Conservation (phyloP, 352 stramenopile species). For the Phytophthora aleatoria region DNA sequence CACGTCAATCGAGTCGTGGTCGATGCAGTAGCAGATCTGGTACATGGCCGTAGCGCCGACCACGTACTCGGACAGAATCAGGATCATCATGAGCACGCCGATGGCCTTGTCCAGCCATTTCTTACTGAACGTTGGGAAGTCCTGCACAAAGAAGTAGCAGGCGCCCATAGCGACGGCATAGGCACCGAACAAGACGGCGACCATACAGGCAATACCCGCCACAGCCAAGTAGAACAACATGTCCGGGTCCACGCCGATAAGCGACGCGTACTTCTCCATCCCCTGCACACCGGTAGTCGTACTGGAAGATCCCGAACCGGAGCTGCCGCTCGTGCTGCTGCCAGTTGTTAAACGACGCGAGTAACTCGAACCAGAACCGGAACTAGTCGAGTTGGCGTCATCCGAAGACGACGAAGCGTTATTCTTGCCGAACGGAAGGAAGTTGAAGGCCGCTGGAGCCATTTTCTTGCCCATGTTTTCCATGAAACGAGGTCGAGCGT, state of each 20-base stretch:
- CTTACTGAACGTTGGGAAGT: conserved; percentile 58
- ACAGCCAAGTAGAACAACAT: conserved; percentile 87
- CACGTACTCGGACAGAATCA: conserved; percentile 86
- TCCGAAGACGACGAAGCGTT: conserved; percentile 17
- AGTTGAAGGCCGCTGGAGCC: conserved; percentile 62
- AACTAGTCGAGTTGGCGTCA: conserved; percentile 23
- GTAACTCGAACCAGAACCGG: conserved; percentile 5
- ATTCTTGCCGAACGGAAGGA: conserved; percentile 71
- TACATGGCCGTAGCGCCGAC: conserved; percentile 83
- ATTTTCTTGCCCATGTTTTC: conserved; percentile 82
- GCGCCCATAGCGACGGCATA: conserved; percentile 56
- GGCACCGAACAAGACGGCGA: conserved; percentile 48
- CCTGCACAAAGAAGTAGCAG: conserved; percentile 53
- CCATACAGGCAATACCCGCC: conserved; percentile 57
- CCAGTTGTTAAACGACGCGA: conserved; percentile 39
- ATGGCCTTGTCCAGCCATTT: conserved; percentile 86
- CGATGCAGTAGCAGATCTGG: conserved; percentile 85
- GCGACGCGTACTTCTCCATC: conserved; percentile 80
- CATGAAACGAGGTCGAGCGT: conserved; percentile 70
- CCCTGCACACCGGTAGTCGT: conserved; percentile 48
- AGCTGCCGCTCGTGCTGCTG: conserved; percentile 32
- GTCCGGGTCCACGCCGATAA: conserved; percentile 75
- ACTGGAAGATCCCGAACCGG: conserved; percentile 30
- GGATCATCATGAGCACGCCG: conserved; percentile 81
- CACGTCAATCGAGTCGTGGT: conserved; percentile 57